A percentile compares a stretch with the other conserved stretches of the same genome.
These are phyloP conservation scores for Globisporangium emineosum DNA, from an alignment of 352 stramenopile genomes.

Conservation along the genomic window DNA sequence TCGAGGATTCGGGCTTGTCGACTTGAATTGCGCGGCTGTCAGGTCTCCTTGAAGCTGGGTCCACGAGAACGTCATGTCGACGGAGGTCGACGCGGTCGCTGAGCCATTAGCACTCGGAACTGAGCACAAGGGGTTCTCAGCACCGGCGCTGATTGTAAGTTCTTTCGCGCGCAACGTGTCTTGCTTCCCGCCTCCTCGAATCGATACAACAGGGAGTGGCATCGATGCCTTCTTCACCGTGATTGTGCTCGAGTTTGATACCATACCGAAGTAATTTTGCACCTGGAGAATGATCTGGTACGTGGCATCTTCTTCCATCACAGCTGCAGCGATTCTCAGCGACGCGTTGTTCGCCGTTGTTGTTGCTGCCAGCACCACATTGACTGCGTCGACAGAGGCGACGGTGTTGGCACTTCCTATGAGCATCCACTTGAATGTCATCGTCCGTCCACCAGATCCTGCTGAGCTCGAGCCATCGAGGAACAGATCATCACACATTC, in stretches of 20 bases:
- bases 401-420: constrained; percentile 19
- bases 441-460: constrained; percentile 49
- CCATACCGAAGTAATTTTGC: constrained; percentile 49
- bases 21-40: constrained; percentile 35
- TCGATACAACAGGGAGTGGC: constrained; percentile 52
- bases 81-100: constrained; percentile 13
- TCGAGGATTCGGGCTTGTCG: constrained; percentile 49
- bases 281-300: constrained; percentile 49
- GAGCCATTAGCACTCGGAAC: constrained; percentile 13
- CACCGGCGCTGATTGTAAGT: constrained; percentile 39
- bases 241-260: constrained; percentile 38
- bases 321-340: constrained; percentile 28
- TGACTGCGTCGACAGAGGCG: constrained; percentile 21
- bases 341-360: constrained; percentile 32
- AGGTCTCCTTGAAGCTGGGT: constrained; percentile 46
- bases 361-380: constrained; percentile 24
- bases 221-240: constrained; percentile 43
- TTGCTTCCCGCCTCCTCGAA: constrained; percentile 42
- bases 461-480: constrained; percentile 52
- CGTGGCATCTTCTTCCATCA: constrained; percentile 35
- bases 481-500: constrained; percentile 55
- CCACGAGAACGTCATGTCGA: constrained; percentile 60
- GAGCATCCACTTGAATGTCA: constrained; percentile 56
- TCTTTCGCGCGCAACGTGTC: constrained; percentile 36
- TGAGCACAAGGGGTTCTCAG: constrained; percentile 43